These are phyloP conservation scores for Spergularia azorica DNA, from an alignment of 179 eudicot species.

Conservation along the genomic window DNA sequence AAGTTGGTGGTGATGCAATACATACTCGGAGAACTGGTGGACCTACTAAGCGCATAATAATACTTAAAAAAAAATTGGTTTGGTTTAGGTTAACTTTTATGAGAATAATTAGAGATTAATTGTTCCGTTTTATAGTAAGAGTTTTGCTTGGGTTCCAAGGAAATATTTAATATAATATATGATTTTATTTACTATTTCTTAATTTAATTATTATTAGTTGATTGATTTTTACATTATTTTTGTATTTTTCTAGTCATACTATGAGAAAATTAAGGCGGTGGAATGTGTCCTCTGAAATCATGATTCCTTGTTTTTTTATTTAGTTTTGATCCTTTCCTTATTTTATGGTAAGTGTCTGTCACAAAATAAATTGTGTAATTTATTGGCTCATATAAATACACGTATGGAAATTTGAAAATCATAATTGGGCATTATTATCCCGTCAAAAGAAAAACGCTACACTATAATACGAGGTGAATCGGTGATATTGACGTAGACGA, in stretches of 20 bases:
- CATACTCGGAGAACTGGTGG: conserved; percentile 31
- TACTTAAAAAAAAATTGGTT: too few species aligned
- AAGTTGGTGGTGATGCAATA: not conserved
- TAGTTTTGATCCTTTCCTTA: not conserved
- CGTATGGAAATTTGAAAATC: too few species aligned
- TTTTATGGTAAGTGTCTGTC: not conserved
- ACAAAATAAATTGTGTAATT: too few species aligned
- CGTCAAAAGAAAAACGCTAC: too few species aligned
- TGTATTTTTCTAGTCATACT: not conserved
- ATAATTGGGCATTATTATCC: too few species aligned
- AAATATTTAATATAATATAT: not conserved
- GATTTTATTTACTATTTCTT: not conserved
- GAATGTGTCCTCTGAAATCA: not conserved
- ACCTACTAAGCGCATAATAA: conserved; percentile 28
- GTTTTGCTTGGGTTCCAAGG: conserved; percentile 6
- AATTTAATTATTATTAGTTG: not conserved
- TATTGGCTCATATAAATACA: too few species aligned
- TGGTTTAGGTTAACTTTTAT: not conserved
- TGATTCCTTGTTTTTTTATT: too few species aligned
- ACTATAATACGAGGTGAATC: too few species aligned
- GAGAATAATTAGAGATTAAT: not conserved
- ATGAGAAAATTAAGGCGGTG: not conserved
- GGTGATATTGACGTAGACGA: too few species aligned
- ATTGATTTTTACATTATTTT: not conserved
- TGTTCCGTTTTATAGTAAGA: not conserved